These are phyloP conservation scores for Articulospora tetracladia DNA, from an alignment of 495 filamentous ascomycete genomes.

Conservation along the genomic window DNA sequence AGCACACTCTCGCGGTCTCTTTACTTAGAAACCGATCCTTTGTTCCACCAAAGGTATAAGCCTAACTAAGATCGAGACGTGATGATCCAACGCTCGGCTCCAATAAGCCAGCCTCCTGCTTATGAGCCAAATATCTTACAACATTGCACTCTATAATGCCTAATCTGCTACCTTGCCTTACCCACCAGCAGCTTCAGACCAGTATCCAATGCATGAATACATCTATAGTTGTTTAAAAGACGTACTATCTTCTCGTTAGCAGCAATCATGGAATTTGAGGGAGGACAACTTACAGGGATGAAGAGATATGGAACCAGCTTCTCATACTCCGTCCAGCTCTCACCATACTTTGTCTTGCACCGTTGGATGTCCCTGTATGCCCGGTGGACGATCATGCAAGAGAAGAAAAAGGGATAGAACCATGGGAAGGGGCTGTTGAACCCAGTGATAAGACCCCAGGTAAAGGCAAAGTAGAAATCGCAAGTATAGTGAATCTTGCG, in stretches of 20 bases:
- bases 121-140: not conserved
- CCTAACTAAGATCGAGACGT: not conserved
- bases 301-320: conserved; percentile 87
- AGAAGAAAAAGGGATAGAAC: conserved; percentile 95
- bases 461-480: conserved; percentile 74
- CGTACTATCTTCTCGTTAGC: not conserved
- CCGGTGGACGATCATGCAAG: conserved; percentile 86
- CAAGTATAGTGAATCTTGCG: conserved; percentile 96
- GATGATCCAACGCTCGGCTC: not conserved
- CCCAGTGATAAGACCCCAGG: conserved; percentile 57
- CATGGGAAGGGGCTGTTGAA: conserved; percentile 84
- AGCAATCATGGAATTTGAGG: not conserved
- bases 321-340: conserved; percentile 89
- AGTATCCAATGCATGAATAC: not conserved
- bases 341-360: conserved; percentile 86
- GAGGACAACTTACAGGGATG: conserved; percentile 73
- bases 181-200: not conserved
- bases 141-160: too few relatives aligned
- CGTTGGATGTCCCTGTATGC: conserved; percentile 78
- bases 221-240: not conserved
- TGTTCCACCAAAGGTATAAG: too few relatives aligned
- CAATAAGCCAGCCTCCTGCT: not conserved
- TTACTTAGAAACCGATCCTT: too few relatives aligned
- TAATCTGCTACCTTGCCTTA: not conserved
- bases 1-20: too few relatives aligned